Base-by-base conservation (phyloP, 306 rosid species). In the Prunus salicina region DNA sequence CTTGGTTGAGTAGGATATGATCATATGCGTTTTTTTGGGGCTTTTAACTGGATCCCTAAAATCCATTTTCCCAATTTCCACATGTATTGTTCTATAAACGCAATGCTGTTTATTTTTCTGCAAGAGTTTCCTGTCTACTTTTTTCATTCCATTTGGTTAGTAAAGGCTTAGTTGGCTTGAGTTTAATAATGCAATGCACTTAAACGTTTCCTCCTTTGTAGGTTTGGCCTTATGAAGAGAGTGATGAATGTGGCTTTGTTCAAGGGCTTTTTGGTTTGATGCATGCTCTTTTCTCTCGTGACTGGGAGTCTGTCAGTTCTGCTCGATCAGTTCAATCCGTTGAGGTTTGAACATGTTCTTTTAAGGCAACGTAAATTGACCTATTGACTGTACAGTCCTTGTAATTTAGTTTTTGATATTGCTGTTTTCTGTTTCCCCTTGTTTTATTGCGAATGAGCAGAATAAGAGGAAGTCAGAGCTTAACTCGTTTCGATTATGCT, bases 151-250 rank as follows among this genome's bases (percentile, higher is more conserved):
- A 27, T 25, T 25, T 14, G 32, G 41, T 61, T 27, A 6, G 3
- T 61, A 5, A 14, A 27, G 18, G 66, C 41, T 61, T 61, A 12
- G 12, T 30, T 15, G 45, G 32, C 32, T 18, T 32, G 9, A 28
- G 30, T 28, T 62, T 14, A 71, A 52, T 34, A 56, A 27, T 56
- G 53, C 3, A 22, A 55, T 13, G 38, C 24, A 3, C 19, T 56
- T 34, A 0, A 55, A 34, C 11, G 3, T 57, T 28, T 43, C 51
- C 64, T 8, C 76, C 6, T 38, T 41, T 41, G 24, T 73, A 95
- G 98, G 95, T 95, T 81, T 95, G 98, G 98, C 93, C 98, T 9
- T 95, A 92, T 67, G 98, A 95, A 83, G 91, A 92, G 82, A 86
- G 84, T 41, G 85, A 88, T 41, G 89, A 86, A 78, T 88, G 83